Conservation (phyloP, 768 basidiomycete genomes). For the Plicaturopsis crispa region DNA sequence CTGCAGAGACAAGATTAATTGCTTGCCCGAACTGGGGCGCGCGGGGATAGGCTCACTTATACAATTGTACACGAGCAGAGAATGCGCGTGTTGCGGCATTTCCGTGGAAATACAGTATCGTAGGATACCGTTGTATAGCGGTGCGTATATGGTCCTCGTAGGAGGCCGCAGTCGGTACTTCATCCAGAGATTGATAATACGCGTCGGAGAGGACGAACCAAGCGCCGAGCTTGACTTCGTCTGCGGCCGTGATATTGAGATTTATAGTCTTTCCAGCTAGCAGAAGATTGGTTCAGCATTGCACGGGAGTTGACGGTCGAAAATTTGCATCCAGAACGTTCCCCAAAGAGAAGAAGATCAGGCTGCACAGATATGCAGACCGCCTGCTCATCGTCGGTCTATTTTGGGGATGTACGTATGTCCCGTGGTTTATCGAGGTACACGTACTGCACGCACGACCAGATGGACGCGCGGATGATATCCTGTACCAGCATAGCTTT, state of each 20-base stretch:
- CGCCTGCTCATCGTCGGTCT: too few relatives aligned
- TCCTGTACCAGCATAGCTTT: too few relatives aligned
- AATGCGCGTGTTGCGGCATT: constrained; percentile 79
- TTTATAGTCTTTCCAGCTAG: constrained; percentile 76
- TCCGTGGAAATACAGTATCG: constrained; percentile 89
- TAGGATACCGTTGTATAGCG: constrained; percentile 56
- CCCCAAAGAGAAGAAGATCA: too few relatives aligned
- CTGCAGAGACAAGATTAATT: too few relatives aligned
- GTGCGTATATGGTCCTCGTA: constrained; percentile 35
- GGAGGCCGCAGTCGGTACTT: constrained; percentile 25
- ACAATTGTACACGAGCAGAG: constrained; percentile 57
- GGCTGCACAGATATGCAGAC: too few relatives aligned
- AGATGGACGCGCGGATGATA: background rate
- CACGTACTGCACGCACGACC: background rate
- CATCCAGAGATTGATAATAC: constrained; percentile 40
- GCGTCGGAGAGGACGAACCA: constrained; percentile 76
- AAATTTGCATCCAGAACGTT: too few relatives aligned
- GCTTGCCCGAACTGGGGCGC: too few relatives aligned
- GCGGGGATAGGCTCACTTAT: too few relatives aligned
- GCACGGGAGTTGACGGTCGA: too few relatives aligned
- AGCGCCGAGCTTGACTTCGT: constrained; percentile 76
- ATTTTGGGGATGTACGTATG: too few relatives aligned
- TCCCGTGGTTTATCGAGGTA: too few relatives aligned
- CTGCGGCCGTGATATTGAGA: constrained; percentile 59
- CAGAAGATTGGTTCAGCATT: background rate